phyloP scores from a whole-genome alignment of 1,284 basidiomycete genomes.

The Trametes sp. region DNA sequence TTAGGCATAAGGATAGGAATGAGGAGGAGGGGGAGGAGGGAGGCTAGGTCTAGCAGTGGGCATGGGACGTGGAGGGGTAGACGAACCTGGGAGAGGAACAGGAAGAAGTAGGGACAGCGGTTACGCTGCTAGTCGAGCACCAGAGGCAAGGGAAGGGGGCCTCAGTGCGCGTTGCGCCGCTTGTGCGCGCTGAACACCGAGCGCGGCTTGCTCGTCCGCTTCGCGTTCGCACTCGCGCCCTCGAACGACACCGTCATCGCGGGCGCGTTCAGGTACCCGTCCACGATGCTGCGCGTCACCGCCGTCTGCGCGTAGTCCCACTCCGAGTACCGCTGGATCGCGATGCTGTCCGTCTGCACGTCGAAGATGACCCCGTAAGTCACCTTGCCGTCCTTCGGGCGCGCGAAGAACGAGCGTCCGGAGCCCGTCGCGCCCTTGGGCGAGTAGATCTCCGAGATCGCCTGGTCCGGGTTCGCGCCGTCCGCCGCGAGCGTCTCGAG shows the following conservation, averaged over 20 bases:
- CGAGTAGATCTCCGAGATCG: conserved; percentile 43
- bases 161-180: conserved; percentile 20
- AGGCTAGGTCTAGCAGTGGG: neutral
- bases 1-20: neutral
- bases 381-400: conserved; percentile 33
- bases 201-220: conserved; percentile 10
- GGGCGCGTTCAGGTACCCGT: conserved; percentile 36
- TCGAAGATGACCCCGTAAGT: conserved; percentile 40
- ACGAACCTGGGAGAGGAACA: neutral
- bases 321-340: conserved; percentile 36
- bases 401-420: conserved; percentile 37
- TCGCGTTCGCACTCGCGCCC: conserved; percentile 2
- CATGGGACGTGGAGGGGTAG: neutral
- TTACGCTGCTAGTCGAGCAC: too few relatives aligned
- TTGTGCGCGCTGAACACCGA: conserved; percentile 23
- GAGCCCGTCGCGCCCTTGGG: conserved; percentile 44
- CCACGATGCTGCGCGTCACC: conserved; percentile 37
- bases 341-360: conserved; percentile 40
- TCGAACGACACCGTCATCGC: conserved; percentile 35
- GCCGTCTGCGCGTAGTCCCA: conserved; percentile 39
- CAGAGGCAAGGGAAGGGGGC: too few relatives aligned
- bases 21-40: neutral
- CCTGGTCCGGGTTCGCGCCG: conserved; percentile 33
- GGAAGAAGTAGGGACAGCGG: neutral
- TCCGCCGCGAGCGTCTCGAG: conserved; percentile 37